Base-by-base conservation (phyloP, 768 basidiomycete genomes). In the Psilocybe sp. region DNA sequence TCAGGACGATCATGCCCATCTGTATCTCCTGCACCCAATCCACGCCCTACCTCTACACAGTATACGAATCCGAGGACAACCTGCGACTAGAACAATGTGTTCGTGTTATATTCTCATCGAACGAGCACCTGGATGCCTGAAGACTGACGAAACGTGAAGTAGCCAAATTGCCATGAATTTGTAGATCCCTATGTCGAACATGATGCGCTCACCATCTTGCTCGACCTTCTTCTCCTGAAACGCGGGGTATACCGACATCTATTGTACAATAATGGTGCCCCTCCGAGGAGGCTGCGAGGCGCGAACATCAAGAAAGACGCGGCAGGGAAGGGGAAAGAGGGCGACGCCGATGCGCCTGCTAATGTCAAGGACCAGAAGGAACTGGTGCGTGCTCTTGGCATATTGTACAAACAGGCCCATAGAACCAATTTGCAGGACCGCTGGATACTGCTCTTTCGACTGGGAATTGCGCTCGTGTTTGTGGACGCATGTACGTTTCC, bases 101-200 rank as follows among this genome's bases (percentile, higher is more conserved):
- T 42, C 59, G 87, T 80, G 36, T 6, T 36, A 7, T 47, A 19
- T 32, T 39, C 41, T 48, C 32, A 32, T 6, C 15, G 23, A 28
- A n/a, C 15, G n/a, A 39, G 33, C 12, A 16, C 11, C 20, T 35
- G 41, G 39, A 41, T 20, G 19, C 31, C 31, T 51, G 36, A 38
- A 11, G 28, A 12, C 31, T 48, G 13, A 28, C 38, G 23, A 18
- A 28, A n/a, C 31, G 37, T 53, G 28, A 52, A 49, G 46, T 54
- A 88, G 87, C 67, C 71, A 19, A 69, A 69, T 47, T 89, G 88
- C 60, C 76, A 74, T 34, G 67, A 70, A 20, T 91, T 92, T 59
- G 89, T 84, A 0, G 92, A 94, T 66, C 89, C 89, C 49, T 93
- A 92, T 57, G 88, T 92, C 52, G 91, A 94, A 62, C 85, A 92